A percentile compares a stretch with the other conserved stretches of the same genome.
Conservation (phyloP, 805 yeast genomes). For the Starmerella bombicola region DNA sequence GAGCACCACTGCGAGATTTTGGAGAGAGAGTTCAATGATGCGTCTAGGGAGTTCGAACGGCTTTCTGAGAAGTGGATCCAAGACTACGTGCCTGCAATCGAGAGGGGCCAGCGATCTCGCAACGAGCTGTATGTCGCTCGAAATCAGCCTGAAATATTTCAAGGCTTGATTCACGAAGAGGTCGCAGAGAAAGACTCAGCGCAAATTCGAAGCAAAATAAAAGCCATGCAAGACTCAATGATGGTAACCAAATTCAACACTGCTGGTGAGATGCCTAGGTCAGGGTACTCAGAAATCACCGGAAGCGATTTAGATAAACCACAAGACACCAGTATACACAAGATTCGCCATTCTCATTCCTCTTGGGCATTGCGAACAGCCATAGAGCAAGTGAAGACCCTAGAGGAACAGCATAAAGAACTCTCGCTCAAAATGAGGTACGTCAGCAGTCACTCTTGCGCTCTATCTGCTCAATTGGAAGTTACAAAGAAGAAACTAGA, state of each 20-base stretch:
- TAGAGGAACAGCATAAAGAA: background rate
- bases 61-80: slow-evolving; percentile 5
- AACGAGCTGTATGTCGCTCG: slow-evolving; percentile 11
- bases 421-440: background rate
- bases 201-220: background rate
- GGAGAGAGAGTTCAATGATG: slow-evolving; percentile 3
- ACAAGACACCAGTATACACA: background rate
- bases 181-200: background rate
- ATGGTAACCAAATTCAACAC: background rate
- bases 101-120: slow-evolving; percentile 3
- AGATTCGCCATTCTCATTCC: background rate
- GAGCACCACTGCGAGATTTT: slow-evolving; percentile 7
- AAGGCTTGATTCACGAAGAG: background rate
- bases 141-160: background rate
- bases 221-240: background rate
- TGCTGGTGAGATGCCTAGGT: too few species aligned
- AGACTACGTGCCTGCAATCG: slow-evolving; percentile 15
- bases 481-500: background rate
- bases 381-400: background rate
- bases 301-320: background rate
- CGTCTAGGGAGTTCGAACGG: background rate
- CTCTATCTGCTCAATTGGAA: background rate
- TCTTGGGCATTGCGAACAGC: background rate
- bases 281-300: background rate
- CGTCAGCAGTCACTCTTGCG: background rate